These are phyloP conservation scores for Hypoxylon crocopeplum DNA, from an alignment of 495 filamentous ascomycete species.

Conservation along the genomic window DNA sequence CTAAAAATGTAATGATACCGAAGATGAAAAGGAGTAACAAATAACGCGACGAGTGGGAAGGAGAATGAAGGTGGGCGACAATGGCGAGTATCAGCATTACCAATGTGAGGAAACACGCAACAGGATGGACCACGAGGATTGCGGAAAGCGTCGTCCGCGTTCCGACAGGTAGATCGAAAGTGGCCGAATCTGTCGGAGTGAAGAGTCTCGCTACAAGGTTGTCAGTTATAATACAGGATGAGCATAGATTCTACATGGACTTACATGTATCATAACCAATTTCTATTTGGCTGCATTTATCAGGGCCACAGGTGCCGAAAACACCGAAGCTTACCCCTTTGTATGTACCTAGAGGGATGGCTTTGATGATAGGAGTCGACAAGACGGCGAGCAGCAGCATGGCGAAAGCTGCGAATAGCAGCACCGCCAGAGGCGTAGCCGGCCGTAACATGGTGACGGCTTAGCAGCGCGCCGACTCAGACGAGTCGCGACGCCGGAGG, in stretches of 20 bases:
- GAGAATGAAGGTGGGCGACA: constrained; percentile 84
- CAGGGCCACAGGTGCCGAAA: constrained; percentile 80
- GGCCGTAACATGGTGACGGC: constrained; percentile 72
- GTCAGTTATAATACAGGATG: constrained; percentile 27
- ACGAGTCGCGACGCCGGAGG: constrained; percentile 37
- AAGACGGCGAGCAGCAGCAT: constrained; percentile 86
- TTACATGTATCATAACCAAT: constrained; percentile 88
- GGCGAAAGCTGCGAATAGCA: constrained; percentile 85
- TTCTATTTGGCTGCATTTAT: constrained; percentile 70
- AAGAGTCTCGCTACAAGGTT: constrained; percentile 49
- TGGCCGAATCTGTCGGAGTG: constrained; percentile 43
- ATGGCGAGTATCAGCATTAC: constrained; percentile 81
- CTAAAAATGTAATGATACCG: constrained; percentile 81
- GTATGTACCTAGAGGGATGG: constrained; percentile 81
- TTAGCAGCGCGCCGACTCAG: constrained; percentile 36
- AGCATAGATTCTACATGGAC: constrained; percentile 35
- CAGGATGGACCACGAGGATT: constrained; percentile 90
- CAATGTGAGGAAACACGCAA: constrained; percentile 86
- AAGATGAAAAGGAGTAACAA: constrained; percentile 85
- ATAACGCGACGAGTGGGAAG: constrained; percentile 92
- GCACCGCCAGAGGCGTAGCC: constrained; percentile 86
- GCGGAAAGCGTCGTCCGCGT: constrained; percentile 87
- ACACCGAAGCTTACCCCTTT: constrained; percentile 85
- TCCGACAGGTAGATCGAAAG: constrained; percentile 76
- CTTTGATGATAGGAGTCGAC: constrained; percentile 89